phyloP scores from a whole-genome alignment of 331 rosid genomes.

The Quercus tomentella region DNA sequence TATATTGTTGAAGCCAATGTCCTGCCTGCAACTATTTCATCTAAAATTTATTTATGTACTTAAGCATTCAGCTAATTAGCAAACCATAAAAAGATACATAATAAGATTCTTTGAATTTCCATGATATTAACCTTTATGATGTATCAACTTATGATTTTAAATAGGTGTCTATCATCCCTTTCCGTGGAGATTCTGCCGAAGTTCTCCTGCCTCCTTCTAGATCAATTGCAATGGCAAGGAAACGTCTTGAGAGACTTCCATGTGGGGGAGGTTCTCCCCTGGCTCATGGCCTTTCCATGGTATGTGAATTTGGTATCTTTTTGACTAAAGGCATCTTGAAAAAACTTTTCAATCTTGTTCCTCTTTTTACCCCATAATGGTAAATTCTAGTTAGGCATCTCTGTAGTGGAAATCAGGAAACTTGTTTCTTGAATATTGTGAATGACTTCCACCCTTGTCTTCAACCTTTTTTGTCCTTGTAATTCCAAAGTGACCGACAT shows the following conservation, averaged over 20 bases:
- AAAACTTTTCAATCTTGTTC: neutral
- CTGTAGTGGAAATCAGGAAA: neutral
- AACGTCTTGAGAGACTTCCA: constrained; percentile 95
- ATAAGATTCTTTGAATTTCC: neutral
- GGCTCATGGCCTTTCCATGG: constrained; percentile 97
- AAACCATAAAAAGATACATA: neutral
- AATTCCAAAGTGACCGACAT: neutral
- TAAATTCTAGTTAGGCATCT: neutral
- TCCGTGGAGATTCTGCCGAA: constrained; percentile 97
- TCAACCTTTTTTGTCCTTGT: neutral
- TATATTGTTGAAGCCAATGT: neutral
- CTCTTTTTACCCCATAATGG: neutral
- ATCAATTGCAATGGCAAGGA: constrained; percentile 98
- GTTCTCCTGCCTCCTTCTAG: constrained; percentile 99
- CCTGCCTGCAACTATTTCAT: neutral
- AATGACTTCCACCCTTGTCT: neutral
- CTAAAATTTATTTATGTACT: neutral
- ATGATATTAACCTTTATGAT: neutral
- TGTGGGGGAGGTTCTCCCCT: constrained; percentile 99
- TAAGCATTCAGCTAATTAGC: neutral
- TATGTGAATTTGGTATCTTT: constrained; percentile 34
- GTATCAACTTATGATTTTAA: constrained; percentile 2
- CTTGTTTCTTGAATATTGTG: neutral
- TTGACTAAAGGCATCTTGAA: neutral
- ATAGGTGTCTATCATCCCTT: constrained; percentile 95